Evolutionary conservation across 805 yeast species (phyloP), one percentile per base, ranked within the genome.

Genomic region (Yamadazyma sp.): DNA sequence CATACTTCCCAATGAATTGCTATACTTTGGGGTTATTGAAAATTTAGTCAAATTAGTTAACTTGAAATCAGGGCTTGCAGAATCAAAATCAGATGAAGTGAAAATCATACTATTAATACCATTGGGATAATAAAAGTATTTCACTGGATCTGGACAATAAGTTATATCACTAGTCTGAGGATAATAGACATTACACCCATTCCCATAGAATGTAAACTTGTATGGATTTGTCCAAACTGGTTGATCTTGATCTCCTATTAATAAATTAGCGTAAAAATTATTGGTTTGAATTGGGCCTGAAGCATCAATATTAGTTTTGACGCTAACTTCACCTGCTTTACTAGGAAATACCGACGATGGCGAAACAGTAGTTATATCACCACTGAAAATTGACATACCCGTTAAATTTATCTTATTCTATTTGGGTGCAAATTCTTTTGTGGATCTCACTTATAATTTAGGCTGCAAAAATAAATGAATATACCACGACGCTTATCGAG

Each of bases 211-310:
- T 11, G 40, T 30, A 6, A 48, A 38, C 23, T 39, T 40, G 51
- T 81, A 84, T 14, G 93, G 93, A 47, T 76, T 77, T 6, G 81
- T 68, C 59, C 72, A 82, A 3, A 71, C 72, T 20, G 77, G 70
- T 30, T 68, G 62, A 16, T 64, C 58, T 53, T 78, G 86, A 33
- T 55, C 58, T 14, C 65, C 81, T 16, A 82, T 60, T 43, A 79
- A 58, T 48, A 82, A 49, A 54, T 85, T 84, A 23, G 76, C 73
- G 58, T 76, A 82, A 55, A 84, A 85, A 58, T 82, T 84, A 65
- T 85, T 84, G 16, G 95, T 86, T 48, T 78, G 77, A 40, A 32
- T 48, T 9, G 52, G 52, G 4, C 32, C 21, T 2, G 35, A 14
- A 23, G 32, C 35, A n/a, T 38, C 20, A 16, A 42, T 35, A 26